Base-by-base conservation (phyloP, 371 early-diverging fungal species). In the Mycotypha africana region DNA sequence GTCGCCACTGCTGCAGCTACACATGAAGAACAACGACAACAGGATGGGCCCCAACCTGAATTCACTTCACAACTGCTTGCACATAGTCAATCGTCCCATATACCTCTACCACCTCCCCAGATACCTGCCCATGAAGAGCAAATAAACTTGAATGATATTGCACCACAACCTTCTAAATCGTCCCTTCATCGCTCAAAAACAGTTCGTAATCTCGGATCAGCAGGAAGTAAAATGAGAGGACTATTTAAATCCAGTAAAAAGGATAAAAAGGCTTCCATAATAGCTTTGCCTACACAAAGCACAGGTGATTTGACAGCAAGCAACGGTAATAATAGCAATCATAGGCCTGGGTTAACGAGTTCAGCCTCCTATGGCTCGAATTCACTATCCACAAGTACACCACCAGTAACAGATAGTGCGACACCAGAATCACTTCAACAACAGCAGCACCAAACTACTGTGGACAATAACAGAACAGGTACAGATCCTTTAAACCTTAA, bases 131-230 rank as follows among this genome's bases (percentile, higher is more conserved):
- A 58, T 36, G 47, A 26, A 5, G 0, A 19, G 16, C 35, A 19
- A 31, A 23, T 14, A n/a, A 25, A 31, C n/a, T 28, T 28, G 12
- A 28, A 12, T 25, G 56, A 45, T 17, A 40, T 49, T 35, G 45
- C 53, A 10, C 39, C 47, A 5, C 34, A 42, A 7, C 33, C 47
- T 14, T 50, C 55, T 10, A 59, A 42, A 26, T 47, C 49, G 4
- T 8, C 28, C n/a, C 40, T 60, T 16, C 47, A 51, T 19, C 56
- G 60, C 20, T 60, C 60, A 42, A 60, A 60, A 16, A 60, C 60
- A 28, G 60, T 60, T 26, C 60, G 60, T 34, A 60, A 60, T 48
- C 42, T 55, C 11, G 45, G 45, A 36, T 44, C 54, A 19, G 60
- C 55, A 42, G 51, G 60, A 38, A 60, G 40, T 23, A 60, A 54